A percentile compares a stretch with the other conserved stretches of the same genome.
Conservation (phyloP, 305 asterid species). For the Caryopteris hybrid region DNA sequence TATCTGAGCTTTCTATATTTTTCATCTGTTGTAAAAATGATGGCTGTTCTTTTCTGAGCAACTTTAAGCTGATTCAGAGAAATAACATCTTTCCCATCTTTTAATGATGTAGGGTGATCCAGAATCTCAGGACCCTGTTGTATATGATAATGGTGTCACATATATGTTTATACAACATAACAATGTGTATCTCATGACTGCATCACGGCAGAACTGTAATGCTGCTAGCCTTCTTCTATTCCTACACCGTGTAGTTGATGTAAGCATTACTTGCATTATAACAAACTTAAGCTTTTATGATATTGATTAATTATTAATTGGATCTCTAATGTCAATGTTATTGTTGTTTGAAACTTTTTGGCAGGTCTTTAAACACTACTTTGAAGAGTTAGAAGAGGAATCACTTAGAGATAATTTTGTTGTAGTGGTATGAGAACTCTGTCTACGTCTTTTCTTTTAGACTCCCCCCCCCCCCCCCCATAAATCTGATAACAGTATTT, state of each 20-base stretch:
- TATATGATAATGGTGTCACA: constrained; percentile 75
- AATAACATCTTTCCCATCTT: constrained; percentile 4
- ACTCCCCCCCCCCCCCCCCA: no score
- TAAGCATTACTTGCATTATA: constrained; percentile 44
- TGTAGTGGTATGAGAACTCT: constrained; percentile 68
- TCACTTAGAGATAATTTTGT: constrained; percentile 96
- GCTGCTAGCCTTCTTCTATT: constrained; percentile 91
- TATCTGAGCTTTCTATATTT: neutral
- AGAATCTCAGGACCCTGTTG: constrained; percentile 86
- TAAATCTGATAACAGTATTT: neutral
- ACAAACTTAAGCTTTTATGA: constrained; percentile 1
- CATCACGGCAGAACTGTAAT: constrained; percentile 91
- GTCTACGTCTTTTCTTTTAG: constrained; percentile 10
- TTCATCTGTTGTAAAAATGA: neutral
- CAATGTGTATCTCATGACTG: constrained; percentile 91
- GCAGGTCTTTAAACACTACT: constrained; percentile 93
- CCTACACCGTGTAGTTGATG: constrained; percentile 92
- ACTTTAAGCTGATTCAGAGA: constrained; percentile 5
- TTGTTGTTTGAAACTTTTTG: constrained; percentile 17
- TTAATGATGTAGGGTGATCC: constrained; percentile 65
- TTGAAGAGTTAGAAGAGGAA: constrained; percentile 93
- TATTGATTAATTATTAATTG: constrained; percentile 11
- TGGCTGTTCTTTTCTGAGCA: neutral
- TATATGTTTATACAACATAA: constrained; percentile 94
- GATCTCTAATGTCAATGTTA: no score